Base-by-base conservation (phyloP, 805 yeast genomes). In the Cyberlindnera samutprakarnensis region DNA sequence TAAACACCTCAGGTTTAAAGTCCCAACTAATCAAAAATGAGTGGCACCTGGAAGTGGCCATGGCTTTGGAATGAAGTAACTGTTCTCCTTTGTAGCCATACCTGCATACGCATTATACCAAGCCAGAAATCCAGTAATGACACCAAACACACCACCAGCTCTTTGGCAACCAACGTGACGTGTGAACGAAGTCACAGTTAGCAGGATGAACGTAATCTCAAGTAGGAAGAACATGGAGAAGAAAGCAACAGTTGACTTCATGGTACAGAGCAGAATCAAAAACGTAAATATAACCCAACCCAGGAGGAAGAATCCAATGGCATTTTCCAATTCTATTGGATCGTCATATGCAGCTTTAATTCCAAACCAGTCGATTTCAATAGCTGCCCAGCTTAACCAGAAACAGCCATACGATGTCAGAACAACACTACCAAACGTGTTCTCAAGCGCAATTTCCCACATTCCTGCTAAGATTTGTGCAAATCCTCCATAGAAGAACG, bases 361-460 rank as follows among this genome's bases (percentile, higher is more conserved):
- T 20, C 81, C 81, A 53, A 79, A 80, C 48, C 73, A 67, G 12
- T 67, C 66, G 24, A 78, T 59, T 40, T 68, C 54, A 28, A 80
- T 66, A 2, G 84, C 78, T 20, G 72, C 79, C 46, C 58, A 80
- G 15, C 78, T 58, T 44, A 77, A 48, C 87, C 87, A 79, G 54
- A 78, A 80, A 3, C 78, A 79, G 31, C 87, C 87, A 43, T 64
- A 77, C 4, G 78, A 70, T 28, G 70, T 51, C 32, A 78, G 59
- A 3, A 81, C 81, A 11, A 76, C 67, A 35, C 75, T 78, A 58
- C 78, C 84, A 57, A 78, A 78, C 14, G 80, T 72, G 56, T 78
- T 77, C 34, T 75, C 82, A 27, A 70, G 49, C 4, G 72, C 71
- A 42, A 75, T 62, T 51, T 75, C 82, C 80, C 79, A 75, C 56